Base-by-base conservation (phyloP, 768 basidiomycete species). In the Rhodotorula kratochvilovae region DNA sequence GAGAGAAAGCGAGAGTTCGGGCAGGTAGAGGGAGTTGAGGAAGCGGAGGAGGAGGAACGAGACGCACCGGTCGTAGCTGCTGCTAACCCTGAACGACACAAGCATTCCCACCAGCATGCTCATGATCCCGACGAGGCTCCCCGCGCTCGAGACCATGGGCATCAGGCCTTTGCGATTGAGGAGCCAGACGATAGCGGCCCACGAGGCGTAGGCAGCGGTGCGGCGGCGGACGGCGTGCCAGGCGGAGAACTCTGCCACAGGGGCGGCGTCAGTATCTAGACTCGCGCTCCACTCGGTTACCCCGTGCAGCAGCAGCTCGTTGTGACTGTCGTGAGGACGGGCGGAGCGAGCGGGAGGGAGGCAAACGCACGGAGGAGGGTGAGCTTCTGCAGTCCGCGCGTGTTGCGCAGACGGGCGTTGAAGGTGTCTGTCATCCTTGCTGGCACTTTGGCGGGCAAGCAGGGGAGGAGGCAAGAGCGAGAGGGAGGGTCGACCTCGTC, bases 11-110 rank as follows among this genome's bases (percentile, higher is more conserved):
- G n/a, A n/a, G n/a, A n/a, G n/a, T n/a, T n/a, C n/a, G n/a, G n/a
- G n/a, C n/a, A n/a, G n/a, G n/a, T n/a, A n/a, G n/a, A n/a, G n/a
- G n/a, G n/a, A n/a, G 46, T 46, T 16, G 17, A 21, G 21, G 45
- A 42, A 16, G 15, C 19, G 48, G 13, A 27, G 16, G 23, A 60
- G 19, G 46, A 43, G 56, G 42, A n/a, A 53, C 15, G 54, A 21
- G 23, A 42, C 69, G 19, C 16, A 70, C 69, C 69, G 29, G 13
- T 71, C 70, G 61, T 71, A 71, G 36, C 43, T 48, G 2, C 31
- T 63, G 0, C 43, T 42, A 4, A 21, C 35, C 15, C 70, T 23
- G 57, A 71, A 71, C n/a, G 48, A 42, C 21, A 70, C 69, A 27
- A 70, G 46, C 43, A 65, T 35, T 3, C 63, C 69, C 15, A 57